Evolutionary conservation across 176 grass and related monocot species (phyloP), one percentile per base, ranked within the genome.

Genomic region (Thalia dealbata): DNA sequence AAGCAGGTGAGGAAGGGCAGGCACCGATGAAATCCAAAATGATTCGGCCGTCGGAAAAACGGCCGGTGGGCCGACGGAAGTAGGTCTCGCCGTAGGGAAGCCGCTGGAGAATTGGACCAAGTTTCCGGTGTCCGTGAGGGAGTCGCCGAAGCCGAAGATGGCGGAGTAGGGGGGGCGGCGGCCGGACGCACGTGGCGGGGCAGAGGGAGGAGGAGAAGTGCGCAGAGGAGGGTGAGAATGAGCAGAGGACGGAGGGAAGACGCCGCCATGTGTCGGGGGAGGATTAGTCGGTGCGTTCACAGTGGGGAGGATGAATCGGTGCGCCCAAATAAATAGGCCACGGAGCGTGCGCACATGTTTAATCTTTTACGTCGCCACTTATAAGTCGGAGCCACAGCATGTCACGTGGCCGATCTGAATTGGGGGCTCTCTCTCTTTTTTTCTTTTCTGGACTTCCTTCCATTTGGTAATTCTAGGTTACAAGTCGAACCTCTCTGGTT

Each of bases 111-210:
- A 61, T 42, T 82, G 23, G 1, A 62, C 78, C 1, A 45, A 73
- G 74, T 93, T 92, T 48, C 89, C 89, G 10, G 74, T 88, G 56
- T 92, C 89, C 22, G 75, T 79, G 80, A 92, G 61, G 25, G 89
- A 92, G 80, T 92, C 89, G 7, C 89, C 89, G 32, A 92, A 92
- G 71, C 50, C 77, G 26, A 88, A 85, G 12, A 92, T 88, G 66
- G 78, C 77, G 22, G 74, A 78, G 80, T 83, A 92, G 78, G 86
- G 85, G 24, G 10, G 7, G 59, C 25, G 10, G 26, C 28, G 24
- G 10, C 48, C 3, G 26, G 25, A 6, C 51, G 21, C 16, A 75
- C 72, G 54, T 74, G 30, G 0, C 21, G n/a, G n/a, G n/a, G 1
- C 54, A n/a, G 54, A 2, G 38, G 63, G 1, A 18, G 63, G 29